Evolutionary conservation across 257 asterid species (phyloP).

Genomic region (Oldenlandia corymbosa): DNA sequence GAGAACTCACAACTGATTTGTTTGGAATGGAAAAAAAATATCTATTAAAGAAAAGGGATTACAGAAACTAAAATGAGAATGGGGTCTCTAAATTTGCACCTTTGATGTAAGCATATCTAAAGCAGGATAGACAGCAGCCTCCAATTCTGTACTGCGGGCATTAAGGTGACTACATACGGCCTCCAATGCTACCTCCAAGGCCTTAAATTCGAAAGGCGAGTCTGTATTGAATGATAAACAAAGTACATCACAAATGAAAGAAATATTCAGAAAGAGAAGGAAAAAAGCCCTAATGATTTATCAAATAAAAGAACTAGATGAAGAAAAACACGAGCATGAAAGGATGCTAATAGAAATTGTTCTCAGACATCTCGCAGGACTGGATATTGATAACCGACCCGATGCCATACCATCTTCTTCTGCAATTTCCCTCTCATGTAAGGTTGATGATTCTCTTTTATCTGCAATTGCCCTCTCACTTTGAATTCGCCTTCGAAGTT

Average conservation of each 20-base stretch:
- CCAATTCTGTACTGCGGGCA: conserved; percentile 3
- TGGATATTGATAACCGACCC: not conserved
- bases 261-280: not conserved
- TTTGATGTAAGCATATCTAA: conserved; percentile 2
- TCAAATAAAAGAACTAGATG: not conserved
- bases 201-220: conserved; percentile 5
- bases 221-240: not conserved
- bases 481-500: not conserved
- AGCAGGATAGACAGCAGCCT: conserved; percentile 1
- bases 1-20: not conserved
- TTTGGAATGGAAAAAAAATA: not conserved
- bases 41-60: not conserved
- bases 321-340: not conserved
- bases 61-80: not conserved
- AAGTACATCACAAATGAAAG: not conserved
- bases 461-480: not conserved
- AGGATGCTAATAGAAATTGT: not conserved
- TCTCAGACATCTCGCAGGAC: not conserved
- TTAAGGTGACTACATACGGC: conserved; percentile 6
- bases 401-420: conserved; percentile 5
- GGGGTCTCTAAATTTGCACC: not conserved
- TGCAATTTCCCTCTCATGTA: not conserved
- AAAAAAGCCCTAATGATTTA: not conserved
- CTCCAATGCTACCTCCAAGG: conserved; percentile 9
- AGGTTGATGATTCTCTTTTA: not conserved